phyloP scores from a whole-genome alignment of 176 grass and related monocot species.

The Oryza glaberrima region DNA sequence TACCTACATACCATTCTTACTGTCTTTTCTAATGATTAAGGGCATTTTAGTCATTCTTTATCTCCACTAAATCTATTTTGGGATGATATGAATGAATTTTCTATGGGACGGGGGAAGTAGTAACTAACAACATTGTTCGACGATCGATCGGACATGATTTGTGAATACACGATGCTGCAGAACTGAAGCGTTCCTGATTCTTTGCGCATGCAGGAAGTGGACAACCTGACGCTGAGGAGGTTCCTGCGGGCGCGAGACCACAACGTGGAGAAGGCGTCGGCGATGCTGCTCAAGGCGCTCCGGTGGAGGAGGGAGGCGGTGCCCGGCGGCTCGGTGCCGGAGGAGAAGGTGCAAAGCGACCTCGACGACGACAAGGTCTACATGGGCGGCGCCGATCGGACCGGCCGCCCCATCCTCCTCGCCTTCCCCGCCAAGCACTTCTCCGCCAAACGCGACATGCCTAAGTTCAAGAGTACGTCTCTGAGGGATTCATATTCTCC shows the following conservation, averaged over 20 bases:
- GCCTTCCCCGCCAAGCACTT: slow-evolving; percentile 59
- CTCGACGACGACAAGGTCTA: slow-evolving; percentile 60
- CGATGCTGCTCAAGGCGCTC: slow-evolving; percentile 68
- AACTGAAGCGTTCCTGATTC: no score
- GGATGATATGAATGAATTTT: no score
- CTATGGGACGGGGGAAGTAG: no score
- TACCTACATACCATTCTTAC: no score
- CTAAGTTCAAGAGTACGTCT: slow-evolving; percentile 51
- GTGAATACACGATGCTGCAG: no score
- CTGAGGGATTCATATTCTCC: fast-evolving
- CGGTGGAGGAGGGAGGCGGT: slow-evolving; percentile 62
- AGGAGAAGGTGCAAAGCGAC: slow-evolving; percentile 50
- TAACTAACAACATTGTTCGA: no score
- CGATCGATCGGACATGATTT: no score
- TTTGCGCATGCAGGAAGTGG: slow-evolving; percentile 68
- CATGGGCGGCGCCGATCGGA: slow-evolving; percentile 67
- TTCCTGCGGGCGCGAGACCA: slow-evolving; percentile 79
- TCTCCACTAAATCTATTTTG: no score
- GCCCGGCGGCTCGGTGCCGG: slow-evolving; percentile 68
- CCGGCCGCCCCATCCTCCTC: slow-evolving; percentile 58
- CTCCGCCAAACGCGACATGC: slow-evolving; percentile 65
- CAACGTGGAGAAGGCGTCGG: slow-evolving; percentile 58
- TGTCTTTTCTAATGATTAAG: no score
- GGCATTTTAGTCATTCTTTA: no score
- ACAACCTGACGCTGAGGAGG: slow-evolving; percentile 74